Conservation (phyloP, 2,329 filamentous ascomycete species). For the Beauveria sp. region DNA sequence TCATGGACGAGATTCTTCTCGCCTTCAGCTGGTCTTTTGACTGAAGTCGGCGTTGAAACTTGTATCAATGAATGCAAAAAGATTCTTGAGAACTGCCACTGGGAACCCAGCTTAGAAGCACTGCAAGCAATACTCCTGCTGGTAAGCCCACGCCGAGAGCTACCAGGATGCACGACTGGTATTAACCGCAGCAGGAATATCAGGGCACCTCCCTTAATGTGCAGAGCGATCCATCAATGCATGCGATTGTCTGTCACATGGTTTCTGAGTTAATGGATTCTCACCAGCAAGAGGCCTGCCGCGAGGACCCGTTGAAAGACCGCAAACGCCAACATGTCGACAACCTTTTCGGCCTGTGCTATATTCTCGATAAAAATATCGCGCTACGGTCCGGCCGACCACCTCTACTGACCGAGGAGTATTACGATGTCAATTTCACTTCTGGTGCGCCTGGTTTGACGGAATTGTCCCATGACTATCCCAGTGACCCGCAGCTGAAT, state of each 20-base stretch:
- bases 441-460: slow-evolving; percentile 11
- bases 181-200: not conserved
- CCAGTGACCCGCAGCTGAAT: slow-evolving; percentile 10
- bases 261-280: slow-evolving; percentile 10
- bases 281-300: not conserved
- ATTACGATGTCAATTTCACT: slow-evolving; percentile 43
- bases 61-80: not conserved
- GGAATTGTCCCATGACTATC: not conserved
- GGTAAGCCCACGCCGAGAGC: slow-evolving; percentile 3
- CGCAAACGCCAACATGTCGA: slow-evolving; percentile 10
- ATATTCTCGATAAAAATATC: slow-evolving; percentile 21
- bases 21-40: not conserved
- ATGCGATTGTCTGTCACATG: slow-evolving; percentile 14
- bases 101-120: slow-evolving; percentile 6
- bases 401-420: slow-evolving; percentile 31
- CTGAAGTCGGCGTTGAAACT: not conserved
- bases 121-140: slow-evolving; percentile 13
- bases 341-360: slow-evolving; percentile 22
- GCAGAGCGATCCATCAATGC: not conserved
- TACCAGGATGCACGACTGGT: not conserved
- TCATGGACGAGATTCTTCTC: not conserved
- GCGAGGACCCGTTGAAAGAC: not conserved
- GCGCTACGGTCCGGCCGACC: slow-evolving; percentile 18
- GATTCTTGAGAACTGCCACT: not conserved
- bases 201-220: not conserved